phyloP scores from a whole-genome alignment of 768 basidiomycete genomes.

The Mycena rosella region DNA sequence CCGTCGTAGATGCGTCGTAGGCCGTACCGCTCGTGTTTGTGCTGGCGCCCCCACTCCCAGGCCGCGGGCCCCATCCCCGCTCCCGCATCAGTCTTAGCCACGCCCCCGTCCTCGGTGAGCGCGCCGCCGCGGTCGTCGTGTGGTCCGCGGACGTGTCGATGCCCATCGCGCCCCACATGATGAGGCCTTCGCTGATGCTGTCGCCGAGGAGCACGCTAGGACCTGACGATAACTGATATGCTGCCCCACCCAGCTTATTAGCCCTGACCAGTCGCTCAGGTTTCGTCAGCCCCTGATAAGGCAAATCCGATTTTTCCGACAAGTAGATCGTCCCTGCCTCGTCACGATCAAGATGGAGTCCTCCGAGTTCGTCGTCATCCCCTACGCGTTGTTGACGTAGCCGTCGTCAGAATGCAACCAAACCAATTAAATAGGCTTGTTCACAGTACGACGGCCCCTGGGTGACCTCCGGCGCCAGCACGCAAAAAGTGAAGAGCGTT shows the following conservation, averaged over 20 bases:
- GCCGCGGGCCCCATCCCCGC: constrained; percentile 3
- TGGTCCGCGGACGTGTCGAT: constrained; percentile 28
- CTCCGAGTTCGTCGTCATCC: constrained; percentile 31
- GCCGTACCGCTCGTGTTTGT: neutral
- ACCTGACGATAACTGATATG: too few species aligned
- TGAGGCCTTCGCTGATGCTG: constrained; percentile 28
- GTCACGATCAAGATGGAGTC: too few species aligned
- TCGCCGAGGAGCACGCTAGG: constrained; percentile 31
- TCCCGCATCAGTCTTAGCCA: constrained; percentile 7
- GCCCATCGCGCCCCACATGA: constrained; percentile 34
- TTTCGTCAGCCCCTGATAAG: too few species aligned
- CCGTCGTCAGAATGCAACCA: neutral
- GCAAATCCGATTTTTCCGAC: too few species aligned
- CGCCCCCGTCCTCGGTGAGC: constrained; percentile 27
- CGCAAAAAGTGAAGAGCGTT: neutral
- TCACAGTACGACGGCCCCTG: neutral
- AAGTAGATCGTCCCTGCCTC: too few species aligned
- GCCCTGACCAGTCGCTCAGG: constrained; percentile 15
- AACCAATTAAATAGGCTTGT: neutral
- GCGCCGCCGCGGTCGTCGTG: constrained; percentile 14
- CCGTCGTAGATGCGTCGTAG: neutral
- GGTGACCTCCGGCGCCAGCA: neutral
- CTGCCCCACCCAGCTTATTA: too few species aligned
- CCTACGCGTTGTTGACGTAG: constrained; percentile 32
- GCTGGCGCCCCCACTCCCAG: neutral